phyloP scores from a whole-genome alignment of 768 basidiomycete genomes.

The Hericium coralloides region DNA sequence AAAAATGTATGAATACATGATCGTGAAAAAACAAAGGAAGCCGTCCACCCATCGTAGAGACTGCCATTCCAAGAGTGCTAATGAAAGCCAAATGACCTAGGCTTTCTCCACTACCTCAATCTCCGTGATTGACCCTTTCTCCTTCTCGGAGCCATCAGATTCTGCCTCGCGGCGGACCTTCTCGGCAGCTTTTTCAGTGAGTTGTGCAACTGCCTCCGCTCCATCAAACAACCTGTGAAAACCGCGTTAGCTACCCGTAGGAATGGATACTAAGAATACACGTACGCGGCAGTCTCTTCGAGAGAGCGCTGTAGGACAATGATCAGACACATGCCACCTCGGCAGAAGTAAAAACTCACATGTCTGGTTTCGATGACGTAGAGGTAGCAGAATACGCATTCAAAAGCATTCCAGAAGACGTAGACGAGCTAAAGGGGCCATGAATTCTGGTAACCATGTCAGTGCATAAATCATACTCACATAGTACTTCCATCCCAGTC shows the following conservation, averaged over 20 bases:
- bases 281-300: constrained; percentile 27
- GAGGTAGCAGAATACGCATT: constrained; percentile 29
- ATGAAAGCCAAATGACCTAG: background rate
- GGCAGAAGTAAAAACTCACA: constrained; percentile 8
- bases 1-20: background rate
- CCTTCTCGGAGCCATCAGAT: background rate
- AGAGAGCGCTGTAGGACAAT: constrained; percentile 18
- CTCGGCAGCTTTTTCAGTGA: background rate
- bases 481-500: constrained; percentile 39
- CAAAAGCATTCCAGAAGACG: constrained; percentile 31
- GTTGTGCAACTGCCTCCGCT: constrained; percentile 3
- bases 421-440: constrained; percentile 24
- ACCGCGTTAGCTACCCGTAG: background rate
- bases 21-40: background rate
- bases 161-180: background rate
- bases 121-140: background rate
- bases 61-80: background rate
- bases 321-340: background rate
- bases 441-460: background rate
- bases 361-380: constrained; percentile 32
- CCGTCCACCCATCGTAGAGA: background rate
- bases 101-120: background rate
- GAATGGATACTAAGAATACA: background rate
- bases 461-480: constrained; percentile 15
- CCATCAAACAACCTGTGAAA: constrained; percentile 23